phyloP scores from a whole-genome alignment of 371 early-diverging fungal genomes.

The Apophysomyces variabilis region DNA sequence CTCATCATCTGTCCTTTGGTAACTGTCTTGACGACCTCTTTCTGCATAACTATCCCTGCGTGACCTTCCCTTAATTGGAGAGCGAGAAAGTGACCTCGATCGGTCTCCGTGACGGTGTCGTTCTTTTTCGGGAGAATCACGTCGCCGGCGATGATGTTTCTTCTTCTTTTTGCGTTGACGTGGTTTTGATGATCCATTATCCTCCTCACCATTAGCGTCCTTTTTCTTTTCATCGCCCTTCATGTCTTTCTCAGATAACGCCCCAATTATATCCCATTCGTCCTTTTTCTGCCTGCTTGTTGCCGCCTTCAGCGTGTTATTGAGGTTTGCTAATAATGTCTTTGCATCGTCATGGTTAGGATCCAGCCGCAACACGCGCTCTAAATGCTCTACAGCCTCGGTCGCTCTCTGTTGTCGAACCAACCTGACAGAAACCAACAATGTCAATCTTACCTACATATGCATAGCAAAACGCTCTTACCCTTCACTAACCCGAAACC shows the following conservation, averaged over 20 bases:
- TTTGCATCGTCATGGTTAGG: conserved; percentile 40
- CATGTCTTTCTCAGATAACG: conserved; percentile 6
- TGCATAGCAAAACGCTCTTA: conserved; percentile 16
- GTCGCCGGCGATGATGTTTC: conserved; percentile 6
- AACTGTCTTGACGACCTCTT: background rate
- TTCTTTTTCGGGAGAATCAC: background rate
- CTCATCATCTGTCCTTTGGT: conserved; percentile 1
- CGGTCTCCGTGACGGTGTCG: background rate
- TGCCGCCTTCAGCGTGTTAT: conserved; percentile 25
- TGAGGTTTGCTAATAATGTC: conserved; percentile 31
- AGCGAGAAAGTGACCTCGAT: conserved; percentile 16
- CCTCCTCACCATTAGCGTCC: background rate
- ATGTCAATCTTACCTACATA: background rate
- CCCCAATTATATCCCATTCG: conserved; percentile 37
- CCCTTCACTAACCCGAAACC: conserved; percentile 53
- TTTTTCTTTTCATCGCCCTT: conserved; percentile 6
- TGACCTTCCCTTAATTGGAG: conserved; percentile 4
- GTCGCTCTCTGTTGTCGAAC: conserved; percentile 31
- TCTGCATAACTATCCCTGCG: background rate
- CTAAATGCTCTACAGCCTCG: conserved; percentile 40
- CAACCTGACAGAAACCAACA: conserved; percentile 23
- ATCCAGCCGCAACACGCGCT: conserved; percentile 39
- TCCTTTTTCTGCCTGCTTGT: conserved; percentile 14
- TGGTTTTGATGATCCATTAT: conserved; percentile 5
- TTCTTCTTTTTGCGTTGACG: conserved; percentile 14